A percentile compares a stretch with the other conserved stretches of the same genome.
phyloP scores from a whole-genome alignment of 179 eudicot genomes.

The Nepenthes alata region DNA sequence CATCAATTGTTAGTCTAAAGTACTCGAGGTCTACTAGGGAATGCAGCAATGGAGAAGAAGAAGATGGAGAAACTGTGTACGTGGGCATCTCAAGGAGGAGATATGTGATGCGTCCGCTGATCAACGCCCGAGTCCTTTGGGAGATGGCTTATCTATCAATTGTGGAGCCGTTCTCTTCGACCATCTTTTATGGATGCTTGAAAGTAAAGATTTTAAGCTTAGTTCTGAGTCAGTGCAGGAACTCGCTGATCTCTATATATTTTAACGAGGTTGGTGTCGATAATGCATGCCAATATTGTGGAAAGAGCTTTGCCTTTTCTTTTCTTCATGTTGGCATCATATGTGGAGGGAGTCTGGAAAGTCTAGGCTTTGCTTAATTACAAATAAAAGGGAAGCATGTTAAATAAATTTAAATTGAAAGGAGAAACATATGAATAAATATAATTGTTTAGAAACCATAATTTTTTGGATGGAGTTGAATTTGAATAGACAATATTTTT shows the following conservation, averaged over 20 bases:
- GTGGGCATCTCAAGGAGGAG: constrained; percentile 60
- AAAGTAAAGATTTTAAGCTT: constrained; percentile 44
- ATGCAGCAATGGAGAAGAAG: constrained; percentile 4
- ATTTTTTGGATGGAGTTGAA: too few relatives aligned
- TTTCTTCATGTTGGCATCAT: too few relatives aligned
- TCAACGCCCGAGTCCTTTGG: constrained; percentile 26
- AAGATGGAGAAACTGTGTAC: constrained; percentile 27
- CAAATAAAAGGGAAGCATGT: too few relatives aligned
- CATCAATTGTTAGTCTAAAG: constrained; percentile 34
- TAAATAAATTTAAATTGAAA: too few relatives aligned
- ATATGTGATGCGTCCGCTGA: constrained; percentile 50
- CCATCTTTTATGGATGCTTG: constrained; percentile 75
- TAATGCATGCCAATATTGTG: too few relatives aligned
- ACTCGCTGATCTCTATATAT: constrained; percentile 9
- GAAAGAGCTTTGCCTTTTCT: too few relatives aligned
- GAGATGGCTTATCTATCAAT: constrained; percentile 17
- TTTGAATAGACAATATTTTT: too few relatives aligned
- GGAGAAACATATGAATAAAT: too few relatives aligned
- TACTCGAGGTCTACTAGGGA: constrained; percentile 30
- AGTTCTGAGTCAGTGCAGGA: constrained; percentile 47
- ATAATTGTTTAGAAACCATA: too few relatives aligned
- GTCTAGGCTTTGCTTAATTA: too few relatives aligned
- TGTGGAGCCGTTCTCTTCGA: constrained; percentile 78
- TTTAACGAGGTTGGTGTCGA: background rate
- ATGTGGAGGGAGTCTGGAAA: too few relatives aligned